These are phyloP conservation scores for Dunaliella primolecta DNA, from an alignment of 139 green algal species.

Conservation along the genomic window DNA sequence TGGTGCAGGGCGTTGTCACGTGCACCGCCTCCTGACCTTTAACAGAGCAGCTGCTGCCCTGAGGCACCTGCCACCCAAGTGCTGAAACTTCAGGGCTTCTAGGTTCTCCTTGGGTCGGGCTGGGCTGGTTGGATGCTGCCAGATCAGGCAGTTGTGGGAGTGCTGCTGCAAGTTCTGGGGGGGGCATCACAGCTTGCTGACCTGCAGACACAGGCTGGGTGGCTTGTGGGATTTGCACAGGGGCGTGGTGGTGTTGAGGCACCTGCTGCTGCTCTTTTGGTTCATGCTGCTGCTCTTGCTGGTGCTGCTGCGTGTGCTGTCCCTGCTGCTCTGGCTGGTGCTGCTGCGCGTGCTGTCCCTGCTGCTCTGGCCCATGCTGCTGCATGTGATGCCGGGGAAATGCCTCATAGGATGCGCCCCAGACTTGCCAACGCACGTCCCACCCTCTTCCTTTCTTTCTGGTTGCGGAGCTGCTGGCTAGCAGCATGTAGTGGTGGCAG, in stretches of 20 bases:
- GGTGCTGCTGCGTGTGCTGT: neutral
- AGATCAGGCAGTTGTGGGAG: neutral
- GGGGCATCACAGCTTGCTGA: too few species aligned
- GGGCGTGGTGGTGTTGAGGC: too few species aligned
- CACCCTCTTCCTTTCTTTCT: neutral
- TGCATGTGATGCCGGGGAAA: neutral
- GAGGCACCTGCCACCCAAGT: too few species aligned
- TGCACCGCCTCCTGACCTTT: neutral
- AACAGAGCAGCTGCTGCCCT: too few species aligned
- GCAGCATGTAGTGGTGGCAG: conserved; percentile 26
- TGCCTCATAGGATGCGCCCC: too few species aligned
- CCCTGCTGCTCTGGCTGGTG: neutral
- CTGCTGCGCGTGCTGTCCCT: neutral
- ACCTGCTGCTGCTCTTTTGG: too few species aligned
- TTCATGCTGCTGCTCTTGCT: too few species aligned
- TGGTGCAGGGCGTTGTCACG: neutral
- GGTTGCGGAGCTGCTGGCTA: neutral
- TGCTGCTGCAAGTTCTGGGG: too few species aligned
- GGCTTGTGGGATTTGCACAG: too few species aligned
- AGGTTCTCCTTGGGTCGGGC: neutral
- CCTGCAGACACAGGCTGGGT: too few species aligned
- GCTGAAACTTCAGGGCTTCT: neutral
- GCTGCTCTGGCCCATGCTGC: neutral
- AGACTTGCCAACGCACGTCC: conserved; percentile 9
- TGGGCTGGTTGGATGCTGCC: neutral